Evolutionary conservation across 106 monocot species (phyloP), one percentile per base, ranked within the genome.

Genomic region (Ottelia alismoides): DNA sequence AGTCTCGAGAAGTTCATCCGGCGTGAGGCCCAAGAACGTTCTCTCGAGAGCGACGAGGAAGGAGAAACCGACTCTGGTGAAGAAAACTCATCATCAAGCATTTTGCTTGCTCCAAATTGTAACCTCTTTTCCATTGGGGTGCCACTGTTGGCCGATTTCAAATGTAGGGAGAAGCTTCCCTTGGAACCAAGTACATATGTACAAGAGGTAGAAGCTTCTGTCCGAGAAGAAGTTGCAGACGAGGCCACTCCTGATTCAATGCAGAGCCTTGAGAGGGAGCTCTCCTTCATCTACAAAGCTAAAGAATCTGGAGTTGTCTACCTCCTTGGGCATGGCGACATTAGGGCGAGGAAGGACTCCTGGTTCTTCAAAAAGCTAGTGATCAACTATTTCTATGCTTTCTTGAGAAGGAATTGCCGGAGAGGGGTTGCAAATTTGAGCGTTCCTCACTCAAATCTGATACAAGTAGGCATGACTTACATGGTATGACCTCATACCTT

Each of bases 311-410:
- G 96, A 2, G 78, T 96, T 12, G 85, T 89, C 30, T 96, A 89
- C 28, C 76, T 96, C 11, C 76, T 96, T 1, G 89, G 88, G 0
- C 96, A 85, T 59, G 96, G 96, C 0, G 79, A 96, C 47, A 82
- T 96, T n/a, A 76, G 96, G 57, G 96, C 96, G 11, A 75, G 96
- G 26, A 96, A 96, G 60, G 96, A 96, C 25, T 96, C 96, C 0
- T 96, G 88, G 88, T 96, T 96, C 58, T 3, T 96, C 11, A 96
- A 96, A 65, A 96, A 96, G 58, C 74, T 96, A 28, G 79, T 82
- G 25, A 96, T 96, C 51, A 96, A 96, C 58, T 96, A 96, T 58
- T 96, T 96, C 65, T 96, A 96, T 53, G 78, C 85, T 1, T 96
- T 96, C 64, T 62, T 96, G 63, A 88, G 89, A 52, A 96, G 70